Evolutionary conservation across 208 protist species (phyloP).

Genomic region (Tetramitus jugosus): DNA sequence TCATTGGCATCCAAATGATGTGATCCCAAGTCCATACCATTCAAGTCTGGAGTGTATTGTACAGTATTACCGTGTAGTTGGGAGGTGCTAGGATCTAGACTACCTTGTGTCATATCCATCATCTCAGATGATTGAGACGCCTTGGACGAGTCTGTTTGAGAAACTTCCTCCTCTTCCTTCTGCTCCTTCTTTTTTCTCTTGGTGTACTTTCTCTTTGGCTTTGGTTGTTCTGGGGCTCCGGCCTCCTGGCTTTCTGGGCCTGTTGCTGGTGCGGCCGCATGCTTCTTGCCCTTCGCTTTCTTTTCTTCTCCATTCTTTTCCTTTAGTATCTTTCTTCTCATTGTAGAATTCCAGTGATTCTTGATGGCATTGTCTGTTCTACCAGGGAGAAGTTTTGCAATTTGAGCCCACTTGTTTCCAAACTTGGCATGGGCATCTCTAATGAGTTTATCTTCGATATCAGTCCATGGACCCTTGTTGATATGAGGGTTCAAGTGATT

Average conservation of each 20-base stretch:
- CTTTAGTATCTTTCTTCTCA: constrained; percentile 7
- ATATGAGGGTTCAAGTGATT: constrained; percentile 43
- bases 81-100: no score
- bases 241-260: no score
- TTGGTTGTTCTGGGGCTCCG: no score
- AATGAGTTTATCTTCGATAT: constrained; percentile 35
- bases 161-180: no score
- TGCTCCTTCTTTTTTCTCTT: background rate
- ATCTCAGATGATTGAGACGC: no score
- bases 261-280: background rate
- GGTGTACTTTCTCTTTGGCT: constrained; percentile 6
- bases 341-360: constrained; percentile 29
- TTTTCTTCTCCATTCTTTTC: background rate
- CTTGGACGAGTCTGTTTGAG: no score
- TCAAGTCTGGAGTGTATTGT: no score
- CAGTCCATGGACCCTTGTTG: constrained; percentile 35
- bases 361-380: constrained; percentile 39
- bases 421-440: constrained; percentile 22
- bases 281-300: background rate
- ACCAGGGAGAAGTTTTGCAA: constrained; percentile 32
- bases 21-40: no score
- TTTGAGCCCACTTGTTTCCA: constrained; percentile 36
- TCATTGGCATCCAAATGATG: no score
- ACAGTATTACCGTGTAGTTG: no score
- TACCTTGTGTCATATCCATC: no score